Percentiles rank a stretch among this genome's conserved stretches.
phyloP scores from a whole-genome alignment of 805 yeast genomes.

The Candida gorgasii region DNA sequence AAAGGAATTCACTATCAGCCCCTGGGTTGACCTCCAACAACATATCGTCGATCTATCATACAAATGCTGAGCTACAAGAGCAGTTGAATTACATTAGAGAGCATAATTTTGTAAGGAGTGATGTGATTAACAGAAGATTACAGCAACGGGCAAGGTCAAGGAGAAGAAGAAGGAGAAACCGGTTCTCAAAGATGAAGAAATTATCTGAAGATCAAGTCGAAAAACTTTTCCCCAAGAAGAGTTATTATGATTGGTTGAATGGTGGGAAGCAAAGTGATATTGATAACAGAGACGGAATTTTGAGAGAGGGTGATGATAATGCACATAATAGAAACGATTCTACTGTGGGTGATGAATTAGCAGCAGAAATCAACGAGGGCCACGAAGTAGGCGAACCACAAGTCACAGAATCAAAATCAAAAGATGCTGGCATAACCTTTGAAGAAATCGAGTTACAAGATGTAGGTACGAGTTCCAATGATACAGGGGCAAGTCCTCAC shows the following conservation, averaged over 20 bases:
- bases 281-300: constrained; percentile 44
- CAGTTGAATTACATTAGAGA: constrained; percentile 37
- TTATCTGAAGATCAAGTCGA: constrained; percentile 60
- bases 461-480: constrained; percentile 1
- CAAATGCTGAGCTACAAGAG: constrained; percentile 31
- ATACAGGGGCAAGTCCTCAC: neutral
- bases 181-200: constrained; percentile 50
- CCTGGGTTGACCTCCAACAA: neutral
- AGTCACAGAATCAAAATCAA: constrained; percentile 2
- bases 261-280: constrained; percentile 59
- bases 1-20: constrained; percentile 22
- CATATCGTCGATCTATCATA: constrained; percentile 9
- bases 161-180: constrained; percentile 39
- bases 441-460: constrained; percentile 3
- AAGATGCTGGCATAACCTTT: neutral
- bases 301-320: constrained; percentile 36
- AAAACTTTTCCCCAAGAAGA: constrained; percentile 55
- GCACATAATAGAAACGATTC: neutral
- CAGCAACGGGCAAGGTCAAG: constrained; percentile 35
- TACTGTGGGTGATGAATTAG: neutral
- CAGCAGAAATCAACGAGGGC: too few species aligned
- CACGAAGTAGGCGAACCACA: too few species aligned
- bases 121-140: constrained; percentile 28
- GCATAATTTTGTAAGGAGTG: constrained; percentile 33
- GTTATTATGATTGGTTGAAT: constrained; percentile 60